phyloP scores from a whole-genome alignment of 2,329 filamentous ascomycete genomes.

The Ceratocystis cubensis region DNA sequence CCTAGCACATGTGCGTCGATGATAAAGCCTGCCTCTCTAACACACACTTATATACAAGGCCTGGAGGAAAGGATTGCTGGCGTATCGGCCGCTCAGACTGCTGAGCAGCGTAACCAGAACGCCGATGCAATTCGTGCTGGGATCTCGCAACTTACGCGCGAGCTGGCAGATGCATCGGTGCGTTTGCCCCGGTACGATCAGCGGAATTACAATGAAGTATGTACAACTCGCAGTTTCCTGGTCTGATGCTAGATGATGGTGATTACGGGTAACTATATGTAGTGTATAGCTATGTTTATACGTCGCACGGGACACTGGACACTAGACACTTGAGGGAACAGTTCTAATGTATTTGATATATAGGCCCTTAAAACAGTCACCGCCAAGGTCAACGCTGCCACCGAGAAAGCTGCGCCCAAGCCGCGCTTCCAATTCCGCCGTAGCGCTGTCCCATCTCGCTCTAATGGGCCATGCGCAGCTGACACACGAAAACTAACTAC shows the following conservation, averaged over 20 bases:
- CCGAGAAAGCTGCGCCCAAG: conserved; percentile 56
- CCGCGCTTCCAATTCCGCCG: conserved; percentile 70
- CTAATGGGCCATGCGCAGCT: conserved; percentile 30
- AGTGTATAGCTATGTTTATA: neutral
- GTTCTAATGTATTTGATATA: conserved; percentile 11
- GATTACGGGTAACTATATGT: too few relatives aligned
- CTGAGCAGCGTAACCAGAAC: conserved; percentile 61
- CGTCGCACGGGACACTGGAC: too few relatives aligned
- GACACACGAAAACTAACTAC: conserved; percentile 31
- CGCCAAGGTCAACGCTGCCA: conserved; percentile 61
- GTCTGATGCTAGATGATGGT: neutral
- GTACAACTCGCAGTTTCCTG: conserved; percentile 3
- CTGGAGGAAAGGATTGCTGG: conserved; percentile 49
- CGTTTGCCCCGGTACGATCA: conserved; percentile 84
- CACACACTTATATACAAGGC: conserved; percentile 35
- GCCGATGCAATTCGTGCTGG: conserved; percentile 67
- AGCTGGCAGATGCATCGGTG: conserved; percentile 71
- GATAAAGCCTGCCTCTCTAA: neutral
- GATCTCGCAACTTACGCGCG: conserved; percentile 68
- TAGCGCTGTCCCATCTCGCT: conserved; percentile 24
- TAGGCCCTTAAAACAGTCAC: conserved; percentile 69
- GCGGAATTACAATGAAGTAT: conserved; percentile 67
- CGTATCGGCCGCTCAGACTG: neutral
- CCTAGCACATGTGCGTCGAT: neutral
- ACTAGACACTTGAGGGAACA: too few relatives aligned